phyloP scores from a whole-genome alignment of 2,329 filamentous ascomycete species.

The Cladophialophora psammophila region DNA sequence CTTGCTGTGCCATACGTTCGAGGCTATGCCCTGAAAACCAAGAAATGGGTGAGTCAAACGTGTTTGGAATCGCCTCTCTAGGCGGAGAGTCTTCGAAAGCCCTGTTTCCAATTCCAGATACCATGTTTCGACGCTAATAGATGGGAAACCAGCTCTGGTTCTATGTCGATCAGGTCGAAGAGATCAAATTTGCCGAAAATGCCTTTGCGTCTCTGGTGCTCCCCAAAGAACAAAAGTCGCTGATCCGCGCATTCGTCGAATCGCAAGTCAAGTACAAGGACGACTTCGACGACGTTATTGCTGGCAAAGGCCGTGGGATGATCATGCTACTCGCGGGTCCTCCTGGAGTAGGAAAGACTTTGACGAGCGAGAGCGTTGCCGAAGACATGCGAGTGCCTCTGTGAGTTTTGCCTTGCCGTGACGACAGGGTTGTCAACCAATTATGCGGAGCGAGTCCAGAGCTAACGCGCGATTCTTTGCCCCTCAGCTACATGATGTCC shows the following conservation, averaged over 20 bases:
- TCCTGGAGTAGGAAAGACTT: constrained; percentile 63
- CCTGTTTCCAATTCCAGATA: neutral
- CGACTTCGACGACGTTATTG: constrained; percentile 60
- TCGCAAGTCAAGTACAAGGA: constrained; percentile 49
- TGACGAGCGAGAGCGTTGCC: constrained; percentile 59
- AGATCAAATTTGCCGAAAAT: constrained; percentile 54
- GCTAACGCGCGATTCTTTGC: neutral
- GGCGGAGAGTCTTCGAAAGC: neutral
- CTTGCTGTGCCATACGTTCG: constrained; percentile 53
- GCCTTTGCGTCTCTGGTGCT: constrained; percentile 60
- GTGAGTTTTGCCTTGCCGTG: neutral
- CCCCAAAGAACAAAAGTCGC: constrained; percentile 55
- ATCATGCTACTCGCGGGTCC: constrained; percentile 56
- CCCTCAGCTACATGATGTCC: constrained; percentile 52
- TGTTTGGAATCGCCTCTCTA: neutral
- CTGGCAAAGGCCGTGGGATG: constrained; percentile 59
- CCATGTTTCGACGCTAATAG: neutral
- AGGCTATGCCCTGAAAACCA: constrained; percentile 58
- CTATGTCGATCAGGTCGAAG: constrained; percentile 48
- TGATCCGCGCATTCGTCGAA: constrained; percentile 57
- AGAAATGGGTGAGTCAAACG: constrained; percentile 45
- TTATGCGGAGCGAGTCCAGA: neutral
- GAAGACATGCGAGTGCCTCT: constrained; percentile 60
- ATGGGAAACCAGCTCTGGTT: constrained; percentile 43
- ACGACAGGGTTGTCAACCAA: neutral